These are phyloP conservation scores for Curvularia eragrostidis DNA, from an alignment of 2,329 filamentous ascomycete species.

Conservation along the genomic window DNA sequence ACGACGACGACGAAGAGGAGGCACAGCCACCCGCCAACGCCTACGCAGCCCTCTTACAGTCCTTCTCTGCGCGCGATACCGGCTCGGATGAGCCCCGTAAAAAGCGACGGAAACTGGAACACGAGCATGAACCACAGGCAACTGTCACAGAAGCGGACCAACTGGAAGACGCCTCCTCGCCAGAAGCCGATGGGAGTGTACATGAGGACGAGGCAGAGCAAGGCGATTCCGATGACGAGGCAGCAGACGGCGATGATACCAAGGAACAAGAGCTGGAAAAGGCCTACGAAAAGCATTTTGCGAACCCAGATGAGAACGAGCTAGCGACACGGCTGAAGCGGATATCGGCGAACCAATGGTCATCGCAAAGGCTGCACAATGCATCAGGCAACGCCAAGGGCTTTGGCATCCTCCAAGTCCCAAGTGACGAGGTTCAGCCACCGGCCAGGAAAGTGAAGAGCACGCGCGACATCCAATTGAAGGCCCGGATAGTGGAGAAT, in stretches of 20 bases:
- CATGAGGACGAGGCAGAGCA: slow-evolving; percentile 18
- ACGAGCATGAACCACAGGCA: slow-evolving; percentile 8
- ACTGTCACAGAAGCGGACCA: slow-evolving; percentile 18
- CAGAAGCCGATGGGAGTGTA: slow-evolving; percentile 1
- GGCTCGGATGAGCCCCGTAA: slow-evolving; percentile 54
- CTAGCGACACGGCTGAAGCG: slow-evolving; percentile 61
- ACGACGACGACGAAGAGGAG: slow-evolving; percentile 31
- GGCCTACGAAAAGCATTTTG: slow-evolving; percentile 84
- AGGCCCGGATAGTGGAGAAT: slow-evolving; percentile 41
- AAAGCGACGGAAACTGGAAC: slow-evolving; percentile 62
- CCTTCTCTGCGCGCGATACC: slow-evolving; percentile 51
- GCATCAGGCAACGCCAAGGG: slow-evolving; percentile 31
- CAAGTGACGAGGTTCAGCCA: slow-evolving; percentile 27
- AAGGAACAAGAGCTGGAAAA: slow-evolving; percentile 55
- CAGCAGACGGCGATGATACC: slow-evolving; percentile 48
- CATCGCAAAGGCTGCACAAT: slow-evolving; percentile 46
- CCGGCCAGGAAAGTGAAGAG: slow-evolving; percentile 31
- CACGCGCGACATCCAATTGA: slow-evolving; percentile 40
- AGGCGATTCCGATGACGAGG: slow-evolving; percentile 15
- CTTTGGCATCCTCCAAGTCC: slow-evolving; percentile 35
- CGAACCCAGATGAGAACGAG: slow-evolving; percentile 67
- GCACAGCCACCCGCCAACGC: slow-evolving; percentile 48
- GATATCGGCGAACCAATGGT: slow-evolving; percentile 59
- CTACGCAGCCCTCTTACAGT: slow-evolving; percentile 64
- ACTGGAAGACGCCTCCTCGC: not conserved